Base-by-base conservation (phyloP, 2,329 filamentous ascomycete species). In the Orbilia brochopaga region DNA sequence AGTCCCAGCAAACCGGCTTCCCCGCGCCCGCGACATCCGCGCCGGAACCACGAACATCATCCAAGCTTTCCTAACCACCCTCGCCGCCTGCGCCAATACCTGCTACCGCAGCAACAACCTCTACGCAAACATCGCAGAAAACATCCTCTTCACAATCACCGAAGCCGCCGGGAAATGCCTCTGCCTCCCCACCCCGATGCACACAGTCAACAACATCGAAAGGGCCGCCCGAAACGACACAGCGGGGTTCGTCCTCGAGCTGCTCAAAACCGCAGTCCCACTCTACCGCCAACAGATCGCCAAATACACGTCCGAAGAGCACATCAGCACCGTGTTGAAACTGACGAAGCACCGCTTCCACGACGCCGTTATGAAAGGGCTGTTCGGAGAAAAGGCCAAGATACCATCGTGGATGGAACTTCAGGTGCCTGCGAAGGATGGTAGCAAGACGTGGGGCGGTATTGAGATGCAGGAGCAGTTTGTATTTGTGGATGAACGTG, bases 191-290 rank as follows among this genome's bases (percentile, higher is more conserved):
- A 13, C 19, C 1, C 1, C 24, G 6, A 42, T 24, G n/a, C 15
- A 17, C 19, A 7, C 30, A 56, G 19, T 21, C 32, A 15, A 37
- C 40, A 10, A 61, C 69, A 15, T 13, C 53, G 27, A 23, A 53
- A 21, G 62, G 61, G 5, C 27, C 70, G 15, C 59, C 4, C 27
- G 27, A 8, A 32, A 74, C 40, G 75, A 75, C 23, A 74, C 74
- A 11, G 70, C 74, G 13, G 64, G 67, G 53, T 74, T 74, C 61
- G 55, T 75, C 23, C 60, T 76, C 10, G 70, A 70, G 35, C 63
- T 75, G 15, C 57, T 76, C n/a, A 73, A 75, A 42, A 46, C 50
- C 5, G 40, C 73, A 17, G 19, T 75, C 15, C 62, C 65, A 21
- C 44, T 73, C 44, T 54, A 69, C 19, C 50, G 66, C 21, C 17